Percentiles rank a stretch among this genome's conserved stretches.
Evolutionary conservation across 2,329 filamentous ascomycete genomes (phyloP).

Genomic region (Mollisia scopiformis): DNA sequence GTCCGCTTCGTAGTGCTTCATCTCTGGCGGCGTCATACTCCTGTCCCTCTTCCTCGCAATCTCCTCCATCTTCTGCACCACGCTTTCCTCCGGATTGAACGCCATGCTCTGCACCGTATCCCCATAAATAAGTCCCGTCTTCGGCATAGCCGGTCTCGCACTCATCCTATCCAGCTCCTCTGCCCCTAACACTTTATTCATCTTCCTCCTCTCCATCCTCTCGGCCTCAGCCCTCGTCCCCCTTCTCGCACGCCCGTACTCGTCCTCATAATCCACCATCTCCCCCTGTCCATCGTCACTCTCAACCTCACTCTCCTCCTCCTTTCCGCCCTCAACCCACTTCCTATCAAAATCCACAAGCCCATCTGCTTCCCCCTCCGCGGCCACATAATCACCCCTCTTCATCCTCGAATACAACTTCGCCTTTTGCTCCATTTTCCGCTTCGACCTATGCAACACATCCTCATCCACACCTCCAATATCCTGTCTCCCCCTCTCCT

Average conservation of each 20-base stretch:
- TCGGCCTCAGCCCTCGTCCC: conserved; percentile 72
- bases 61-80: conserved; percentile 72
- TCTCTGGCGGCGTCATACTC: conserved; percentile 77
- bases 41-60: conserved; percentile 79
- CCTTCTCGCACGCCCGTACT: conserved; percentile 82
- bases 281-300: conserved; percentile 57
- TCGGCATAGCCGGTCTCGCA: conserved; percentile 67
- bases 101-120: conserved; percentile 83
- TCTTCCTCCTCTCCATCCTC: conserved; percentile 59
- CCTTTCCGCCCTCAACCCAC: conserved; percentile 74
- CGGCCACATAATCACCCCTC: conserved; percentile 69
- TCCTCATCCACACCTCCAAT: conserved; percentile 62
- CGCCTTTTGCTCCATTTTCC: conserved; percentile 89
- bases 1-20: conserved; percentile 83
- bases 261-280: conserved; percentile 85
- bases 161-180: conserved; percentile 70
- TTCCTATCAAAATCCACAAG: conserved; percentile 96
- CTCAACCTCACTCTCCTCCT: conserved; percentile 60
- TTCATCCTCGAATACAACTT: conserved; percentile 89
- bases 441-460: conserved; percentile 65
- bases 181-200: conserved; percentile 55
- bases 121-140: conserved; percentile 79
- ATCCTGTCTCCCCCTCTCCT: conserved; percentile 61
- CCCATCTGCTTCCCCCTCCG: conserved; percentile 61
- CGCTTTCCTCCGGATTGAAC: conserved; percentile 73